Base-by-base conservation (phyloP, 2,329 filamentous ascomycete species). In the Lasiodiplodia theobromae region DNA sequence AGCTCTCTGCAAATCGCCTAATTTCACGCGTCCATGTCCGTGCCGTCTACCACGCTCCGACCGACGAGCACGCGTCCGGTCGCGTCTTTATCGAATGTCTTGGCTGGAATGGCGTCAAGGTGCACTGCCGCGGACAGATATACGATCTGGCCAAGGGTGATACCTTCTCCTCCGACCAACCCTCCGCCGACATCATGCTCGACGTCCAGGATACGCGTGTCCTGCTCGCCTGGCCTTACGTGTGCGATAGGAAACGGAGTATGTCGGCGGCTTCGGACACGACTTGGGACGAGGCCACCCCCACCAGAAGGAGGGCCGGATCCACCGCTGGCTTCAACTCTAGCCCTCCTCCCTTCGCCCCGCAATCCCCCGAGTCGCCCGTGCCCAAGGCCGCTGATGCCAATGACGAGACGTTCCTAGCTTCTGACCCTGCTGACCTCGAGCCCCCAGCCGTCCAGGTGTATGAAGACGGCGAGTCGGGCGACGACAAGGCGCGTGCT, bases 11-110 rank as follows among this genome's bases (percentile, higher is more conserved):
- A 73, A 97, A 97, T 82, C 92, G 94, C 57, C 88, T 96, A 69
- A 93, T 99, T 71, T 98, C 96, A 75, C 91, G 96, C 76, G 89
- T 98, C 28, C 96, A 99, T 78, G 92, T 97, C 80, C 91, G 93
- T 81, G 94, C 94, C 71, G 88, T 90, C 66, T 99, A 94, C 79
- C 88, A 95, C 71, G 86, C 91, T 25, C 88, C 92, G 14, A 82
- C 86, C 23, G 86, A 87, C 67, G 87, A 87, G 5, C 86, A 92
- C 74, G 89, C 92, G 73, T 86, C 89, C 71, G 92, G 92, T 78
- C 91, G 89, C 79, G 88, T 99, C 57, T 92, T 97, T 80, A 91
- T 99, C 74, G 86, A 93, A 75, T 99, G 96, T 84, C 88, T 92
- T 75, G 96, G 96, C 25, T 98, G 95, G 95, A 99, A 99, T 79